Evolutionary conservation across 2,329 filamentous ascomycete genomes (phyloP).

Genomic region (Fusarium siculi): DNA sequence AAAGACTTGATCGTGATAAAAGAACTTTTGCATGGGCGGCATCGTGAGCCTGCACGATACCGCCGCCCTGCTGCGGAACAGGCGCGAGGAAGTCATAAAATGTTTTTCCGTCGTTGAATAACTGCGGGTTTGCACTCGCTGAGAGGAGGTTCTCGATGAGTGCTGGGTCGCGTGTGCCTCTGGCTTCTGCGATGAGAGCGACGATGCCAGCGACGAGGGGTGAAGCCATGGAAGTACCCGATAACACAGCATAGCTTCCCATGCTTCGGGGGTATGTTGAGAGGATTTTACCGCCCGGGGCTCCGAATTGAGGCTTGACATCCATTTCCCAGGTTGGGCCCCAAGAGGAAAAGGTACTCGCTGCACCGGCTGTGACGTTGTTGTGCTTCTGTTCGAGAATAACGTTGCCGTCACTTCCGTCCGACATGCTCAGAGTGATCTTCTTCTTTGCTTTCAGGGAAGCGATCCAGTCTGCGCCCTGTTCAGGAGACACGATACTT

Average conservation of each 20-base stretch:
- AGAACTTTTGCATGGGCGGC: constrained; percentile 65
- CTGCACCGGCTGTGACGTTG: constrained; percentile 59
- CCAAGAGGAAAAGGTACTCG: constrained; percentile 67
- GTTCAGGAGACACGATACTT: constrained; percentile 54
- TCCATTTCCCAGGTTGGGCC: constrained; percentile 70
- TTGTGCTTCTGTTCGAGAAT: constrained; percentile 53
- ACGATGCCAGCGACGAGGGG: constrained; percentile 65
- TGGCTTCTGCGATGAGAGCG: constrained; percentile 63
- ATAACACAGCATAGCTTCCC: constrained; percentile 63
- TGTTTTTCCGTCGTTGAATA: constrained; percentile 57
- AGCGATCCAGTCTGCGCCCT: constrained; percentile 58
- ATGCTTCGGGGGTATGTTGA: constrained; percentile 63
- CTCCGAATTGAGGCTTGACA: constrained; percentile 65
- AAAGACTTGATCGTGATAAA: constrained; percentile 65
- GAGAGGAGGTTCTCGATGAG: constrained; percentile 62
- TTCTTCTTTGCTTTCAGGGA: constrained; percentile 56
- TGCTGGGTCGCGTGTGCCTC: constrained; percentile 62
- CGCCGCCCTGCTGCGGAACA: constrained; percentile 69
- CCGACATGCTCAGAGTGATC: constrained; percentile 57
- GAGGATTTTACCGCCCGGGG: constrained; percentile 67
- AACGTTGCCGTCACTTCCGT: constrained; percentile 50
- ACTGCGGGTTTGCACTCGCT: constrained; percentile 59
- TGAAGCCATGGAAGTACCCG: constrained; percentile 70
- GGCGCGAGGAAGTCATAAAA: constrained; percentile 59
- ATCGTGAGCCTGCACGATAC: constrained; percentile 69